Evolutionary conservation across 352 stramenopile species (phyloP), one percentile per base, ranked within the genome.

Genomic region (Phytophthora fragariae): DNA sequence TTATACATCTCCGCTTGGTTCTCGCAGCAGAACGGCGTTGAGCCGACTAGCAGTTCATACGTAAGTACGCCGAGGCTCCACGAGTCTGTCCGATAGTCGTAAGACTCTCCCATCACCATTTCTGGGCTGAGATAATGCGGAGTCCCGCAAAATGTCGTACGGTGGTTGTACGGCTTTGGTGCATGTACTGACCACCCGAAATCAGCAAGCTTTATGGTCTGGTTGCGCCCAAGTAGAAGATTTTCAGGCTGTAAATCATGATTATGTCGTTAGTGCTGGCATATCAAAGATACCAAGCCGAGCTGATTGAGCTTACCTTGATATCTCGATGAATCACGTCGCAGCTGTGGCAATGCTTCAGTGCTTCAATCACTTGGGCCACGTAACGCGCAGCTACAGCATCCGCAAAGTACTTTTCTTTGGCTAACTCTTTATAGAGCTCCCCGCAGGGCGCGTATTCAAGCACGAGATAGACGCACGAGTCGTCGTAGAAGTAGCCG

Each of bases 301-400:
- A 6, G 50, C 58, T 2, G 2, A 44, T n/a, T 67, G 8, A 55
- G 3, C 60, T 60, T 75, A 95, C 86, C 84, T 97, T 97, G 65
- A 97, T 95, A 47, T 97, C 91, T 12, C 91, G 88, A 57, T 97
- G 91, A 70, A 97, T 96, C 29, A 97, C 86, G 39, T 89, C 70
- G 53, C 85, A 89, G 24, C 77, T 83, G 77, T 97, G 91, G 15
- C 89, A 85, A 53, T 96, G 93, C 39, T 85, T 81, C 2, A 97
- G 73, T 6, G 91, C 89, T 62, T 91, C 77, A 17, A 92, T 80
- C 15, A 97, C 81, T 75, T 97, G 87, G n/a, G 80, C 73, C 53
- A 96, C 80, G 61, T 95, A 97, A 44, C 86, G 73, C 3, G 82
- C 83, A 31, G 90, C 84, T 7, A 83, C 63, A 27, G 71, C 71